Base-by-base conservation (phyloP, 2,329 filamentous ascomycete species). In the Lasiodiplodia sp. region DNA sequence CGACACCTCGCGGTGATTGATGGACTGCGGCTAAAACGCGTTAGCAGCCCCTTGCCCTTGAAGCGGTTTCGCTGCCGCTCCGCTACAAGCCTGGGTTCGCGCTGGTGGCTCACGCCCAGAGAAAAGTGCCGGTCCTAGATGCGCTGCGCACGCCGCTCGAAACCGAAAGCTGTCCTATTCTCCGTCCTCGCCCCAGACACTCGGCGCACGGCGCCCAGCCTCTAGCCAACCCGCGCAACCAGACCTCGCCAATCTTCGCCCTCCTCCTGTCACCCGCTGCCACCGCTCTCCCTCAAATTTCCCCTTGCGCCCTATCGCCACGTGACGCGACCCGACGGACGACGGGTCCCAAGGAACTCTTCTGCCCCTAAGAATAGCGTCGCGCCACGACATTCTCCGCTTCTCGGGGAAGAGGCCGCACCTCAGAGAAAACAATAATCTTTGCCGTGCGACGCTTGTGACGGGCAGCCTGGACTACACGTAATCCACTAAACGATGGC, bases 401-500 rank as follows among this genome's bases (percentile, higher is more conserved):
- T 7, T 28, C 16, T 25, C 37, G 8, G 18, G 38, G 34, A 28
- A 31, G 63, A 57, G 56, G 31, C 51, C 47, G 51, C 25, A 56
- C 47, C 21, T 66, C 49, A 21, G 28, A 65, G 14, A 53, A 31
- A n/a, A 57, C 44, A 40, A 23, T 25, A 55, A 8, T 34, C 47
- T 5, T 40, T 28, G 49, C 49, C 63, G 34, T 25, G n/a, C 25
- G 31, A n/a, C 18, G 25, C 8, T n/a, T 31, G 21, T 8, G 14
- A n/a, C 31, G 4, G 63, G 31, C 18, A 3, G 57, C 56, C 23
- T 21, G 64, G 21, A 23, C 28, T 40, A 64, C 47, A 28, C 49
- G 63, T 66, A 25, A 31, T 44, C 47, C 44, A 55, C 21, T 31
- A 16, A 14, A 57, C 18, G 28, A 91, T 84, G 81, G 83, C 81